A percentile compares a stretch with the other conserved stretches of the same genome.
Evolutionary conservation across 2,329 filamentous ascomycete genomes (phyloP).

Genomic region (Lasiodiplodia sp.): DNA sequence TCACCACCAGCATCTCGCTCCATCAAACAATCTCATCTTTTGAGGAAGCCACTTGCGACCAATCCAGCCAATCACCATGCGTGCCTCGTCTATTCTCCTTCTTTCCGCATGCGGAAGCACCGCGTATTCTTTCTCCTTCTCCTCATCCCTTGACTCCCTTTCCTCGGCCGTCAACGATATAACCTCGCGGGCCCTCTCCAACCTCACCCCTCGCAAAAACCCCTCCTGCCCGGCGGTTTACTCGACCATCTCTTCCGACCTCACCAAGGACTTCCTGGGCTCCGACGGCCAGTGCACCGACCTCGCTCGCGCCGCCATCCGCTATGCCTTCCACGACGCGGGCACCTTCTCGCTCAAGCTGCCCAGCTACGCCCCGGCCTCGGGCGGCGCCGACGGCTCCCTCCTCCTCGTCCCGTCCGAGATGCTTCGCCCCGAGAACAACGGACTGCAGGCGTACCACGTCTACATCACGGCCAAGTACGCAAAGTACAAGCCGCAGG

Average conservation of each 20-base stretch:
- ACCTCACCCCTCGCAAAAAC: background rate
- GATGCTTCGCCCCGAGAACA: slow-evolving; percentile 49
- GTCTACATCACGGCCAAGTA: slow-evolving; percentile 49
- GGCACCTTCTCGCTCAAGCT: slow-evolving; percentile 12
- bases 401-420: slow-evolving; percentile 48
- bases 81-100: background rate
- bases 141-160: background rate
- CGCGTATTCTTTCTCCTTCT: background rate
- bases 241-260: slow-evolving; percentile 36
- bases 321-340: slow-evolving; percentile 46
- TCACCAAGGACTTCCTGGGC: slow-evolving; percentile 35
- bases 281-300: slow-evolving; percentile 37
- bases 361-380: slow-evolving; percentile 20
- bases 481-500: slow-evolving; percentile 50
- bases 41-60: background rate
- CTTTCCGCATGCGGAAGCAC: slow-evolving; percentile 4
- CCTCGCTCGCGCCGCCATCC: slow-evolving; percentile 39
- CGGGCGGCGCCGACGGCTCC: slow-evolving; percentile 52
- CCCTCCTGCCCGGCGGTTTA: slow-evolving; percentile 38
- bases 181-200: background rate
- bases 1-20: background rate
- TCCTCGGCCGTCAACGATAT: background rate
- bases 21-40: background rate
- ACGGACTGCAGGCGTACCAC: slow-evolving; percentile 49
- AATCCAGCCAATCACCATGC: slow-evolving; percentile 3